Conservation (phyloP, 148 eudicot genomes). For the Chenopodium album region DNA sequence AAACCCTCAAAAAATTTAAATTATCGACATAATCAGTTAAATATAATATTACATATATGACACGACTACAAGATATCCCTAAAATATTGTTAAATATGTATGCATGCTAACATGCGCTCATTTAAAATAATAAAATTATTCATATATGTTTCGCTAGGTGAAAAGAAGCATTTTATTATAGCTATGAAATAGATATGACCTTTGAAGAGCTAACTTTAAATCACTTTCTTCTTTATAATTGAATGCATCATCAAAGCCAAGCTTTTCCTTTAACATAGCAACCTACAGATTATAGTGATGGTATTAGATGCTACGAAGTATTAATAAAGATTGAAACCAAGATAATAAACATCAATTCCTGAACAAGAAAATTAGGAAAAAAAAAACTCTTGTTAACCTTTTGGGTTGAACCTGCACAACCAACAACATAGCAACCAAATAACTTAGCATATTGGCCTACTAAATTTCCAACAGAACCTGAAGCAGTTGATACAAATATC, state of each 20-base stretch:
- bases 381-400: slow-evolving; percentile 33
- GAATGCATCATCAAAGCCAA: slow-evolving; percentile 67
- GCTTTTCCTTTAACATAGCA: slow-evolving; percentile 45
- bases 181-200: slow-evolving; percentile 24
- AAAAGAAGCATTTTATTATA: too few relatives aligned
- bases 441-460: slow-evolving; percentile 73
- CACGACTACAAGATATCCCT: too few relatives aligned
- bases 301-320: too few relatives aligned
- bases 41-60: too few relatives aligned
- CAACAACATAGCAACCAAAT: slow-evolving; percentile 64
- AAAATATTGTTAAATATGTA: too few relatives aligned
- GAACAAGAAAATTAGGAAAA: background rate
- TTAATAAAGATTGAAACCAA: too few relatives aligned
- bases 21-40: too few relatives aligned
- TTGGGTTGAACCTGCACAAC: slow-evolving; percentile 52
- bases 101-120: too few relatives aligned
- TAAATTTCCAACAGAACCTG: slow-evolving; percentile 63
- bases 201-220: slow-evolving; percentile 46
- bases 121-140: too few relatives aligned
- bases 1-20: too few relatives aligned
- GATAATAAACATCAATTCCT: too few relatives aligned
- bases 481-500: slow-evolving; percentile 67
- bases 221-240: slow-evolving; percentile 60
- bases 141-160: too few relatives aligned
- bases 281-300: slow-evolving; percentile 26